Evolutionary conservation across 2,329 filamentous ascomycete genomes (phyloP), one percentile per base, ranked within the genome.

Genomic region (Alternaria brassicae): DNA sequence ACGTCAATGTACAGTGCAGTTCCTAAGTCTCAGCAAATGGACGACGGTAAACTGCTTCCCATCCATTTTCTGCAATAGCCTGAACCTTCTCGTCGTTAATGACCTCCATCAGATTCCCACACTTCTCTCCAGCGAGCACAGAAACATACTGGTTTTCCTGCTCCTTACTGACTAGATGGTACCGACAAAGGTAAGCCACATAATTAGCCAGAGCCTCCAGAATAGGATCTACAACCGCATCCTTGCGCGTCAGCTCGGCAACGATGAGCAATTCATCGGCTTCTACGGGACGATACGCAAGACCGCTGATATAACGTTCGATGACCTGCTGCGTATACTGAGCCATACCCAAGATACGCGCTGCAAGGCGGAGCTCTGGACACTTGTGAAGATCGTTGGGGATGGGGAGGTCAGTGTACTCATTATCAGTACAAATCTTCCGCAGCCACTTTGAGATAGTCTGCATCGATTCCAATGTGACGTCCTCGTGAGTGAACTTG

Each of bases 381-480:
- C 32, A 17, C 40, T 47, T 21, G 13, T 40, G 13, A 5, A 56
- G 3, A 2, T 56, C 37, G 1, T n/a, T 23, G 2, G 56, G 52
- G 1, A 60, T 19, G 7, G 34, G 21, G 4, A 55, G 21, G 10
- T 36, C 40, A 19, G 32, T 39, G 21, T 60, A 48, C 7, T 47
- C 30, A 3, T 50, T 7, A 13, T 52, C 25, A 6, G 37, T 41
- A 27, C 53, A 57, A 4, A 55, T 34, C 8, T 30, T 27, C 2
- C 32, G 23, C 17, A 60, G 50, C 60, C 60, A 63, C 39, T 32
- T 42, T 1, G 40, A 50, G 34, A 63, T 60, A 9, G 25, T 28
- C 8, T 23, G 15, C 19, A 60, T 40, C 4, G 57, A 45, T 0
- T 53, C 25, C 8, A 54, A 6, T 7, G 44, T 34, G 17, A 57